Evolutionary conservation across 148 eudicot genomes (phyloP), one percentile per base, ranked within the genome.

Genomic region (Chenopodium berlandieri): DNA sequence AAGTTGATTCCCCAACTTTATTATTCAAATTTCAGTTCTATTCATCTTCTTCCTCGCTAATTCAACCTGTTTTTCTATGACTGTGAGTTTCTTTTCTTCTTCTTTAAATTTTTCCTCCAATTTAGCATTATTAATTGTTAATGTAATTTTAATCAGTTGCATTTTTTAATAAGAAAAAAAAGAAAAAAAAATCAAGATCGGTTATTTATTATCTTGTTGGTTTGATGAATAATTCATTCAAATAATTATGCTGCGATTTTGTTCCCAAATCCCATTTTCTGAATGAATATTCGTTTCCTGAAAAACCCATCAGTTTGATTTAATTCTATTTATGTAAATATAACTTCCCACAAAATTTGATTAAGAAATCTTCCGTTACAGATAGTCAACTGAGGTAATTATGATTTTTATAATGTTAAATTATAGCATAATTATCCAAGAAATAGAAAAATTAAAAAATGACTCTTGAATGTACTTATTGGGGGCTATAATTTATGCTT

Each of bases 321-420:
- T 5, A 3, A 73, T 60, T 73, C n/a, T 60, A 23, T 60, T 4
- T 40, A 10, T 37, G 44, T 62, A 5, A 58, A 25, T 44, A 44
- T 72, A 20, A 40, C 32, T 71, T 58, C 22, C 40, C 66, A 80
- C 60, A 4, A 14, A 13, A 72, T 5, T 56, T 70, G 37, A 13
- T 4, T 7, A 77, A 13, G 19, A 56, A 78, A 20, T 34, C 5
- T 30, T 74, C 10, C 34, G 62, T 50, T 50, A 48, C 34, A 74
- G 1, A 12, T 77, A 66, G 79, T 79, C 81, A 79, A 79, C 75
- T 79, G 52, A 79, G 64, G 30, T 78, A 78, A 68, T 78, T 54
- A 31, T 34, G 75, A 52, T 79, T 16, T 79, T 74, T 8, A 50
- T 23, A 68, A 30, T 62, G 13, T 17, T 22, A 20, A 71, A 5